phyloP scores from a whole-genome alignment of 257 asterid species.

The Apocynum venetum region DNA sequence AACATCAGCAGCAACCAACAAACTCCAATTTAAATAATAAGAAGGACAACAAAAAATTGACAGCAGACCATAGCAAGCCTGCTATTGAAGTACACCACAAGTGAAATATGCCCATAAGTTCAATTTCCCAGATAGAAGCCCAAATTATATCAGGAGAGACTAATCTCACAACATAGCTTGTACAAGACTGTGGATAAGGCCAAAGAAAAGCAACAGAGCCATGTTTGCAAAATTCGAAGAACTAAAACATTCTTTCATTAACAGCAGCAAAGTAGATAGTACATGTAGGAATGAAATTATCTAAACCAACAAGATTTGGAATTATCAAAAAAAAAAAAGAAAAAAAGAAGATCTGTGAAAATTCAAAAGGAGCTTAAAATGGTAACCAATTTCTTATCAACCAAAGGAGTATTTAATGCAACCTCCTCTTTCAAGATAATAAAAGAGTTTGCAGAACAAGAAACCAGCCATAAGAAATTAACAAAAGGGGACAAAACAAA shows the following conservation, averaged over 20 bases:
- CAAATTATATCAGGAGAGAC: background rate
- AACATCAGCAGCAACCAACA: background rate
- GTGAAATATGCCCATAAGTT: background rate
- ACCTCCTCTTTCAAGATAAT: slow-evolving; percentile 14
- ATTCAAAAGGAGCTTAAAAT: background rate
- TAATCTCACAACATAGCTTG: background rate
- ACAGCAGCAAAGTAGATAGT: background rate
- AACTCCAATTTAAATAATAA: background rate
- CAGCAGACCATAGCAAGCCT: background rate
- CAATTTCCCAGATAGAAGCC: background rate
- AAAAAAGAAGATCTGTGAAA: background rate
- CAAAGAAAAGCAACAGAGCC: background rate
- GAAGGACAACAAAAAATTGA: background rate
- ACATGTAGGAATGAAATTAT: background rate
- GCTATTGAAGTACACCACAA: background rate
- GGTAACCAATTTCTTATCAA: slow-evolving; percentile 11
- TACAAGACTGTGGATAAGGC: background rate
- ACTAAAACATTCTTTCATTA: background rate
- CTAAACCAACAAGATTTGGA: background rate
- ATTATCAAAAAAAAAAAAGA: no score
- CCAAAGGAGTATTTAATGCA: slow-evolving; percentile 15
- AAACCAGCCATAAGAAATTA: slow-evolving; percentile 16
- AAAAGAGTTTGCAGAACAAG: background rate
- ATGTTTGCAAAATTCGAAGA: background rate
- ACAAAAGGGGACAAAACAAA: slow-evolving; percentile 19